Percentiles rank a stretch among this genome's conserved stretches.
phyloP scores from a whole-genome alignment of 345 rosid genomes.

The Populus euphratica region DNA sequence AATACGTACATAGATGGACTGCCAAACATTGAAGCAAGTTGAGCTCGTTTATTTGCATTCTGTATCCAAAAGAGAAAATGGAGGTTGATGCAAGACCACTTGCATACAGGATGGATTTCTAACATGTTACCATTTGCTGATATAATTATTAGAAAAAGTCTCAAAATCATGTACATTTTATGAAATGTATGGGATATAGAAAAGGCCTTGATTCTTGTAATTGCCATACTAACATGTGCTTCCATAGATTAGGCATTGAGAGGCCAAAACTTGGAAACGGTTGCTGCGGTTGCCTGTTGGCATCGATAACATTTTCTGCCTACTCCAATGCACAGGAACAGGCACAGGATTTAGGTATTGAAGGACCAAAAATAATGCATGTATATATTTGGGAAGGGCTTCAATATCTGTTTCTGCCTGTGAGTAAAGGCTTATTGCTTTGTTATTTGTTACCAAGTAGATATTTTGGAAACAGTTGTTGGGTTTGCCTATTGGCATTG shows the following conservation, averaged over 20 bases:
- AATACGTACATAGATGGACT: neutral
- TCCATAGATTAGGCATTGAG: neutral
- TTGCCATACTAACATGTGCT: neutral
- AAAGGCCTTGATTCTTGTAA: neutral
- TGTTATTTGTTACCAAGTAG: neutral
- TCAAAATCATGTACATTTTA: neutral
- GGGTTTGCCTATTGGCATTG: neutral
- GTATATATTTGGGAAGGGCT: neutral
- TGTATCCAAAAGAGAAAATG: neutral
- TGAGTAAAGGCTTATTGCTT: neutral
- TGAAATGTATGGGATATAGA: neutral
- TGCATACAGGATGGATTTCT: neutral
- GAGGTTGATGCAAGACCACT: neutral
- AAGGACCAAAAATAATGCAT: neutral
- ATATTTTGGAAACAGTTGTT: neutral
- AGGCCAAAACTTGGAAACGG: no score
- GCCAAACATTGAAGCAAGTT: neutral
- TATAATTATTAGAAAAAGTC: neutral
- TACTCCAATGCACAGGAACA: neutral
- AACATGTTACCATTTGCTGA: neutral
- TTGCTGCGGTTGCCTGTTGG: neutral
- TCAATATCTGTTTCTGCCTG: neutral
- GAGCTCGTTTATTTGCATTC: neutral
- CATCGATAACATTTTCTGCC: neutral
- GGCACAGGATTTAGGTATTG: neutral